Base-by-base conservation (phyloP, 345 rosid genomes). In the Diplotaxis tenuifolia region DNA sequence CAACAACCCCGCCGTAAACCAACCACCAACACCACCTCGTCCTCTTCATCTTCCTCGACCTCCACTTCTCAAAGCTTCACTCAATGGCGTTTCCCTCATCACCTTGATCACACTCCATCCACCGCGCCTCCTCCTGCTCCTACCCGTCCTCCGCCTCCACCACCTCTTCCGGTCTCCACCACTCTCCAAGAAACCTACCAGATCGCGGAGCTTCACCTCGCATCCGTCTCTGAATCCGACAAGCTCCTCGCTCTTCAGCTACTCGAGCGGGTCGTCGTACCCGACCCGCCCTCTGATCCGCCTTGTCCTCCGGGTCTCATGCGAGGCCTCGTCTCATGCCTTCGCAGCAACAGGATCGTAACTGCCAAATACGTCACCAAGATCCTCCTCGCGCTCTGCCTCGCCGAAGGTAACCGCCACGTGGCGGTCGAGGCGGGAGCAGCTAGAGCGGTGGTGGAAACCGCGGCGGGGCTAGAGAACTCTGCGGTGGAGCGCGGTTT, bases 41-140 rank as follows among this genome's bases (percentile, higher is more conserved):
- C 95, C 1, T 92, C 93, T 8, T 86, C 95, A 1, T 92, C 96
- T 15, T 86, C 96, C 22, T 87, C 97, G 29, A 67, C 96, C 60
- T 85, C 93, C 67, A 77, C 92, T 57, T 90, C 96, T 27, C 98
- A 93, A 47, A 88, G 95, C 83, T 93, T 93, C 86, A 90, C 96
- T 40, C 96, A 87, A 40, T 90, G 98, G 98, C 83, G 79, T 14
- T 87, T 93, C 76, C 95, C 96, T 6, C 85, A 88, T 49, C 81
- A 78, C 22, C 67, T 62, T 20, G 71, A 78, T 32, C 81, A 71
- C 57, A 72, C 78, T 68, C 74, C 86, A 7, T 69, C 80, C 62
- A 80, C 91, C 22, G 84, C 84, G 1, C 63, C 84, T 47, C 85
- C 80, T 59, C 53, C 73, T 1, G 53, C 63, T 32, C 75, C 79